Base-by-base conservation (phyloP, 257 asterid species). In the Forsythia suspensa region DNA sequence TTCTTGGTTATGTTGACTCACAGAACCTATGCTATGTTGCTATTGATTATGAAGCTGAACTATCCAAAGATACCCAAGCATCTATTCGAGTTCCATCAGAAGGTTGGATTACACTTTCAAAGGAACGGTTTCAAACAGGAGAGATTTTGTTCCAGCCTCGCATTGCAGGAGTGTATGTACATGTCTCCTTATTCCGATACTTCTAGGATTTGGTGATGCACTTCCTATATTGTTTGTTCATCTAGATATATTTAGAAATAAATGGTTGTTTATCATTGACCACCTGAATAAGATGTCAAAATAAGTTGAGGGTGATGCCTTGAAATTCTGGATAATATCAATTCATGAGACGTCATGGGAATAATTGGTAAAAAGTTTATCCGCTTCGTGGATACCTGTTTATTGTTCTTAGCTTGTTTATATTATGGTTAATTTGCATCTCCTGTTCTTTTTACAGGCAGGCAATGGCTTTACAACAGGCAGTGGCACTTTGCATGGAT, bases 1-100 rank as follows among this genome's bases (percentile, higher is more conserved):
- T 65, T 73, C 41, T 66, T 80, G 69, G 78, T 74, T 85, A 24
- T 70, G 80, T 85, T 80, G 77, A 73, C 80, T 79, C 81, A 82
- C 96, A 96, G 98, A 91, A 96, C 79, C 91, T 94, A 78, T 96
- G 99, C 63, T 96, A 96, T 82, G 97, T 92, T 76, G 94, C 99
- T 73, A 88, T 88, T 72, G 96, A 96, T 88, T 96, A 94, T 85
- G 96, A 93, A 86, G 97, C 91, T 78, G 99, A 96, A 84, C 83
- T 90, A 75, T 85, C 85, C 73, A 91, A 89, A 87, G 91, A 90
- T 74, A 92, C 96, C 5, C 74, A 72, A 75, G 96, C 96, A 75
- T 88, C 98, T 61, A 90, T 86, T 80, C 87, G 82, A 80, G 87
- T 94, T 74, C 79, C 95, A 34, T 76, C 95, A 36, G 88, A 92